phyloP scores from a whole-genome alignment of 2,329 filamentous ascomycete species.

The Fusarium floridanum region DNA sequence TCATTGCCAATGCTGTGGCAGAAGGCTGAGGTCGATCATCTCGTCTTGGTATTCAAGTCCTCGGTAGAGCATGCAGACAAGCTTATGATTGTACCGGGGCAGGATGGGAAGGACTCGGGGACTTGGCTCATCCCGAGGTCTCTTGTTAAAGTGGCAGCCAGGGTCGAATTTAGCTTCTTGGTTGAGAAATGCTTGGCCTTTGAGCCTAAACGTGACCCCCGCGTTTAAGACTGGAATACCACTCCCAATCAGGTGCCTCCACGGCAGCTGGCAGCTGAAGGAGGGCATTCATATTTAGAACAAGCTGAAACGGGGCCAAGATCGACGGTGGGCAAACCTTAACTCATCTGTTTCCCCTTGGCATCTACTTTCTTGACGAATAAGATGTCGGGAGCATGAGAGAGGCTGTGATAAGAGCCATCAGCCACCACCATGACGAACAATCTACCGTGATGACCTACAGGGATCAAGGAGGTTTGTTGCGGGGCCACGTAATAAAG shows the following conservation, averaged over 20 bases:
- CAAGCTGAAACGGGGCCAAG: conserved; percentile 7
- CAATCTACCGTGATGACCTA: background rate
- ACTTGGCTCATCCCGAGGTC: conserved; percentile 1
- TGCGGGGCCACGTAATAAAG: background rate
- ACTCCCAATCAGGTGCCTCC: conserved; percentile 15
- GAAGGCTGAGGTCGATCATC: conserved; percentile 4
- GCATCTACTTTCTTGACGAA: conserved; percentile 6
- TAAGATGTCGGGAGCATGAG: background rate
- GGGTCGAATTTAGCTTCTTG: conserved; percentile 3
- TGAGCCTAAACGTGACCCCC: conserved; percentile 17
- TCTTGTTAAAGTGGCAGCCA: background rate
- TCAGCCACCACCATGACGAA: conserved; percentile 43
- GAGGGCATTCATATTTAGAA: conserved; percentile 21
- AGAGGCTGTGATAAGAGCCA: conserved; percentile 16
- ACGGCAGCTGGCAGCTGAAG: conserved; percentile 6
- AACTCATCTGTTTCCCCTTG: conserved; percentile 17
- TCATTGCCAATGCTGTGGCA: conserved; percentile 16
- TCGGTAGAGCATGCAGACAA: background rate
- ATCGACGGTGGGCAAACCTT: conserved; percentile 5
- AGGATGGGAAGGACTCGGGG: background rate
- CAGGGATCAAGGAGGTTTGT: background rate
- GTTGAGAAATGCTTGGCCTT: conserved; percentile 12
- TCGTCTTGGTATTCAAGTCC: background rate
- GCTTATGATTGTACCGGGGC: background rate
- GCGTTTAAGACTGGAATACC: conserved; percentile 1